Evolutionary conservation across 305 asterid species (phyloP).

Genomic region (Solanum hybrid): DNA sequence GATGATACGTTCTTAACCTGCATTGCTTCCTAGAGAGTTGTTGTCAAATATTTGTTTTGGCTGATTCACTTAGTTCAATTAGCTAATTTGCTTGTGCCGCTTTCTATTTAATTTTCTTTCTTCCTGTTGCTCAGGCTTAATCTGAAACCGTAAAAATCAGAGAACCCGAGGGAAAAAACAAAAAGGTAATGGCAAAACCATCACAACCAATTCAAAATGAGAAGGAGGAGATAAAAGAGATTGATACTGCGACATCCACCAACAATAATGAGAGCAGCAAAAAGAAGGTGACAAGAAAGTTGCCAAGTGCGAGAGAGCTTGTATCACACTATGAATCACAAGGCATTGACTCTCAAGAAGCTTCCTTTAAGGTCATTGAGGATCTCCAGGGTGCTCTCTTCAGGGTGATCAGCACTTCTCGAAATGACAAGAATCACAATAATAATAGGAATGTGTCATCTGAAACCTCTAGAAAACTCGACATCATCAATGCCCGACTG

Average conservation of each 20-base stretch:
- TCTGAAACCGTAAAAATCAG: not conserved
- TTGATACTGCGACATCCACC: not conserved
- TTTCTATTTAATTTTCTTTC: not conserved
- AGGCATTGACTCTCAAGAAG: slow-evolving; percentile 61
- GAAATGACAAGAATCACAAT: slow-evolving; percentile 16
- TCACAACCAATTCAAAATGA: not conserved
- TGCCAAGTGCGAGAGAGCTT: slow-evolving; percentile 63
- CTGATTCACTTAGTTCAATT: not conserved
- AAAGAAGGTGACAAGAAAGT: slow-evolving; percentile 19
- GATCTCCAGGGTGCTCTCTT: slow-evolving; percentile 78
- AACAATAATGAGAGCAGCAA: not conserved
- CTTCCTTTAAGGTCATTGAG: slow-evolving; percentile 71
- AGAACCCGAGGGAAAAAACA: not conserved
- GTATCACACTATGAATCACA: slow-evolving; percentile 68
- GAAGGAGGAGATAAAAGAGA: not conserved
- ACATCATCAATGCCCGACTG: slow-evolving; percentile 52
- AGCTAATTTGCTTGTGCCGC: not conserved
- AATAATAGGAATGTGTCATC: slow-evolving; percentile 18
- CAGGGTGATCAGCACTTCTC: slow-evolving; percentile 21
- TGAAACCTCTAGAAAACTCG: slow-evolving; percentile 49
- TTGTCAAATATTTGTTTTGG: not conserved
- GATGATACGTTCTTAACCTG: not conserved
- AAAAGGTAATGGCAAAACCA: not conserved
- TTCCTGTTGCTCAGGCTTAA: not conserved
- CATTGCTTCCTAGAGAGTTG: not conserved